phyloP scores from a whole-genome alignment of 2,329 filamentous ascomycete species.

The Fusarium succisae region DNA sequence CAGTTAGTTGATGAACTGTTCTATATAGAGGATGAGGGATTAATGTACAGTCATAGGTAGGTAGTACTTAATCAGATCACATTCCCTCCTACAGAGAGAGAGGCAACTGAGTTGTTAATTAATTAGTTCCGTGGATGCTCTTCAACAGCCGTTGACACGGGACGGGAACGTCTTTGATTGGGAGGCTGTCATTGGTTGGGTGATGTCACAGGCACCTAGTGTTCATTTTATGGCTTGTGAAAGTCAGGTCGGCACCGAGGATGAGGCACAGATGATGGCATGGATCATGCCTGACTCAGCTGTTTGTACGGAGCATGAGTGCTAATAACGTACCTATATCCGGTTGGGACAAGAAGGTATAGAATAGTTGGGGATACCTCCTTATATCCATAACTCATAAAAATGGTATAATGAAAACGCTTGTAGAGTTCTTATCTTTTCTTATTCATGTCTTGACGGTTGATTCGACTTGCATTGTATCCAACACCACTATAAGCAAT shows the following conservation, averaged over 20 bases:
- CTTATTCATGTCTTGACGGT: not conserved
- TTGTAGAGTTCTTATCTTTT: not conserved
- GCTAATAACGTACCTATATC: not conserved
- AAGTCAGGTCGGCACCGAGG: conserved; percentile 26
- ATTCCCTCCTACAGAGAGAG: not conserved
- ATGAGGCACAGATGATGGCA: not conserved
- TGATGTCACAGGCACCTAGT: conserved; percentile 28
- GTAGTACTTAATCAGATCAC: not conserved
- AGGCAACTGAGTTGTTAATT: not conserved
- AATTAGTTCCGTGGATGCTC: not conserved
- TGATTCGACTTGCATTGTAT: not conserved
- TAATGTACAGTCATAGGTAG: conserved; percentile 12
- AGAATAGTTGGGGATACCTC: not conserved
- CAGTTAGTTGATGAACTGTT: not conserved
- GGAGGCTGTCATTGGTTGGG: conserved; percentile 30
- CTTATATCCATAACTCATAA: not conserved
- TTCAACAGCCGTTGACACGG: conserved; percentile 15
- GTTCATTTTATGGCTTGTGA: conserved; percentile 39
- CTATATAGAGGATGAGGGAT: not conserved
- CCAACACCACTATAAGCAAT: not conserved
- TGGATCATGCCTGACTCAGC: not conserved
- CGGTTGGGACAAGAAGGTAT: not conserved
- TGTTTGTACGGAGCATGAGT: not conserved
- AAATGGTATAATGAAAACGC: not conserved
- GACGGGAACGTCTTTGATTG: conserved; percentile 33